Evolutionary conservation across 352 stramenopile species (phyloP), one percentile per base, ranked within the genome.

Genomic region (Phytophthora hybrid): DNA sequence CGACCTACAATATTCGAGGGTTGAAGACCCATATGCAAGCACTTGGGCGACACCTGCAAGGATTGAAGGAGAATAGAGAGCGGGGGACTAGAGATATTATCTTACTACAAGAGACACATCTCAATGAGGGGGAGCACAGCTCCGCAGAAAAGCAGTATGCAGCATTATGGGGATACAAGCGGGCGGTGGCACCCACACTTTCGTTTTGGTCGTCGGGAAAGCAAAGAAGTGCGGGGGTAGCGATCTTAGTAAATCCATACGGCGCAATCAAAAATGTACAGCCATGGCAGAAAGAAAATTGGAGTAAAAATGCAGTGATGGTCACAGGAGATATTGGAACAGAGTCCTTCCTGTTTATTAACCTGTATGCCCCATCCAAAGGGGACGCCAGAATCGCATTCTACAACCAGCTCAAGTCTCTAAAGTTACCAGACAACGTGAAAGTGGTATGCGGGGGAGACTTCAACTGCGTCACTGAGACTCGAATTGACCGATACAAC

Each of bases 61-160:
- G 26, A 31, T 31, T 31, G 23, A 31, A 31, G 4, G 26, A 31
- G 26, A 31, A 31, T 31, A 31, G 26, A 31, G 21, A 55, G 49
- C n/a, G 49, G n/a, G 49, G 49, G 29, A 8, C 10, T 9, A 29
- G 49, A 55, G 49, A 55, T 31, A 19, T 55, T 6, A 21, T 55
- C 7, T 55, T 55, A 3, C 49, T 55, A 32, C 49, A 55, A 19
- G 49, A 55, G n/a, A 55, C 49, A 31, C 49, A 55, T 31, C 49
- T 55, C 16, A 18, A 55, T 32, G 18, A 29, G 49, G 49, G 23
- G 21, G 49, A 55, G 19, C 49, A 55, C n/a, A 10, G 31, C 10
- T 9, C 16, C 8, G 49, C 21, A 9, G 4, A 9, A n/a, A 10
- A 6, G 11, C 52, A 58, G 18, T 58, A 58, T 19, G 5, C 23